Conservation (phyloP, 768 basidiomycete genomes). For the Tylopilus sp. region DNA sequence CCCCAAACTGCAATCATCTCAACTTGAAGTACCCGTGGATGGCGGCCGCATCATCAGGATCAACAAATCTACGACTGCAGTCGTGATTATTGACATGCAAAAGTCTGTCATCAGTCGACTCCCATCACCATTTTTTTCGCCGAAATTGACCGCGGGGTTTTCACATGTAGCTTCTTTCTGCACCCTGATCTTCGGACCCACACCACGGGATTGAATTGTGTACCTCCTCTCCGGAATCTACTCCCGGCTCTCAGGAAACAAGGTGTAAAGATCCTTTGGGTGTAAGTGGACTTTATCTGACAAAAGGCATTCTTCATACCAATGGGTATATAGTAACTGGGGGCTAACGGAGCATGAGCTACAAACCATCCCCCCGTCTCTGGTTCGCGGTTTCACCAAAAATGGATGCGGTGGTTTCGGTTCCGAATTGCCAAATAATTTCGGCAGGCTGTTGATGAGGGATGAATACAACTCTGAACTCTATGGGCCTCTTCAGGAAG, state of each 20-base stretch:
- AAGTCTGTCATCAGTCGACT: slow-evolving; percentile 49
- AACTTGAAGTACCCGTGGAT: slow-evolving; percentile 54
- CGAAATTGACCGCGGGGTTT: not conserved
- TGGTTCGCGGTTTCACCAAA: not conserved
- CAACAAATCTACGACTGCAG: slow-evolving; percentile 46
- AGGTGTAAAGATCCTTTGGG: slow-evolving; percentile 50
- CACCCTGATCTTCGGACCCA: slow-evolving; percentile 45
- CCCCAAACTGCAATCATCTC: slow-evolving; percentile 32
- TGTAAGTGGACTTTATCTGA: slow-evolving; percentile 37
- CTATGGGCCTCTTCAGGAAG: not conserved
- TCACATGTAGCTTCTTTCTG: slow-evolving; percentile 40
- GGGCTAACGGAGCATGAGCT: not conserved
- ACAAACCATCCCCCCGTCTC: not conserved
- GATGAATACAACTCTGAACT: not conserved
- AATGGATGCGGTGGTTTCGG: not conserved
- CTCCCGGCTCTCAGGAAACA: slow-evolving; percentile 46
- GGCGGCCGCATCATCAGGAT: slow-evolving; percentile 50
- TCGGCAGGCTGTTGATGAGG: not conserved
- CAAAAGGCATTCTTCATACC: not conserved
- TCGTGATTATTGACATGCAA: slow-evolving; percentile 73
- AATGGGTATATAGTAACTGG: not conserved
- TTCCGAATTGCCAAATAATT: not conserved
- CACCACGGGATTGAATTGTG: not conserved
- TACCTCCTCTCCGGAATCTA: slow-evolving; percentile 37
- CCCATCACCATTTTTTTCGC: not conserved